phyloP scores from a whole-genome alignment of 2,329 filamentous ascomycete species.

The Ramularia endophylla region DNA sequence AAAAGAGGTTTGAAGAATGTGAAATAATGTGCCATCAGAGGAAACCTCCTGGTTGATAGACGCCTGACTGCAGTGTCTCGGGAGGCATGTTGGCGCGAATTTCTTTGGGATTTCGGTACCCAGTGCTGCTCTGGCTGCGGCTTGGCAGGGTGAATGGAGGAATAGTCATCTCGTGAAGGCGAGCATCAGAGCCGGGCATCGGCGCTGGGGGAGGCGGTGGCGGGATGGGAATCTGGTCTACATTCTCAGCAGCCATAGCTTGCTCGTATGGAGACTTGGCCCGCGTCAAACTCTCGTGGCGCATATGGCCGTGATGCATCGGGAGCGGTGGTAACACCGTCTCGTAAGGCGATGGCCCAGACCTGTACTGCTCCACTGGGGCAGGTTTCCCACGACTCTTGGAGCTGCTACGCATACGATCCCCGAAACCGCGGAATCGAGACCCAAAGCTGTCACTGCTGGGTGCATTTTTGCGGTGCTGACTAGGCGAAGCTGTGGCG shows the following conservation, averaged over 20 bases:
- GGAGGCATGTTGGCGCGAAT: conserved; percentile 47
- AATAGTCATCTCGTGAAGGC: conserved; percentile 36
- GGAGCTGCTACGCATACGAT: conserved; percentile 54
- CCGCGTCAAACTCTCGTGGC: conserved; percentile 9
- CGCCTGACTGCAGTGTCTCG: conserved; percentile 39
- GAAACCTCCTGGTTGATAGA: conserved; percentile 28
- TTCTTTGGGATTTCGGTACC: conserved; percentile 39
- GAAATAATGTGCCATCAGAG: conserved; percentile 11
- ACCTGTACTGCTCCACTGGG: conserved; percentile 1
- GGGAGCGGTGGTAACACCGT: conserved; percentile 32
- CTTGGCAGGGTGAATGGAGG: conserved; percentile 29
- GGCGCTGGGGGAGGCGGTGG: conserved; percentile 35
- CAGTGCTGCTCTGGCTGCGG: conserved; percentile 21
- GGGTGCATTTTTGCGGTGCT: conserved; percentile 48
- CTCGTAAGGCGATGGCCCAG: conserved; percentile 36
- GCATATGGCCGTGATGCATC: conserved; percentile 4
- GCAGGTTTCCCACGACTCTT: conserved; percentile 48
- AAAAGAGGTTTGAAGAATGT: too few relatives aligned
- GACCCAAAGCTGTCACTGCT: conserved; percentile 53
- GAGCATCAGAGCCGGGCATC: conserved; percentile 15
- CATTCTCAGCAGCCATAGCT: conserved; percentile 22
- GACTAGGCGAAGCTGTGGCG: conserved; percentile 31
- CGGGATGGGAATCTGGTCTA: conserved; percentile 17
- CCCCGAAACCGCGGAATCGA: conserved; percentile 50
- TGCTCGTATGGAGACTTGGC: conserved; percentile 29